These are phyloP conservation scores for Fusarium anguioides DNA, from an alignment of 2,329 filamentous ascomycete species.

Conservation along the genomic window DNA sequence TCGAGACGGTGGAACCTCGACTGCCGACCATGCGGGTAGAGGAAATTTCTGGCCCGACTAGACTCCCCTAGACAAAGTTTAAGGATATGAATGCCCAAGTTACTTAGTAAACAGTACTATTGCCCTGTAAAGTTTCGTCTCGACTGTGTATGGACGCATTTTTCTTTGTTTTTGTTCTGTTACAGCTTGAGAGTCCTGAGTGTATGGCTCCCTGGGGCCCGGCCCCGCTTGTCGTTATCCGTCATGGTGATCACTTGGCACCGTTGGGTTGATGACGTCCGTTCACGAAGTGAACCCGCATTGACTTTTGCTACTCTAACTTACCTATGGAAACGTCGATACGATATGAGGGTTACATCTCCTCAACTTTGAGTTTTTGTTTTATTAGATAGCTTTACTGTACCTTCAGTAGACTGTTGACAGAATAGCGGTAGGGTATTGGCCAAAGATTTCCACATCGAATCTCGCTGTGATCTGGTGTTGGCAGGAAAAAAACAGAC, in stretches of 20 bases:
- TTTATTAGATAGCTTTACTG: background rate
- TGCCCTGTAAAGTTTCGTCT: constrained; percentile 19
- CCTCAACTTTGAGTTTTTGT: constrained; percentile 6
- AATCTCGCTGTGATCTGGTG: constrained; percentile 43
- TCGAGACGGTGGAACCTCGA: constrained; percentile 12
- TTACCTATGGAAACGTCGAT: too few species aligned
- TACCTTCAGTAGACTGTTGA: background rate
- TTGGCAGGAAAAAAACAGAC: constrained; percentile 21
- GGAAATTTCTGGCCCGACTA: constrained; percentile 12
- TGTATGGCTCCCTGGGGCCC: background rate
- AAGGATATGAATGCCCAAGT: background rate
- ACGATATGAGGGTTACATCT: constrained; percentile 1
- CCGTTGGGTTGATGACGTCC: constrained; percentile 29
- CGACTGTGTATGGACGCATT: background rate
- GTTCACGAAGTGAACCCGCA: constrained; percentile 14
- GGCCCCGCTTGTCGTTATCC: constrained; percentile 28
- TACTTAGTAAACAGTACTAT: background rate
- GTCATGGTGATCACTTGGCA: constrained; percentile 22
- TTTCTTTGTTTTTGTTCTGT: background rate
- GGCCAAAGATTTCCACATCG: constrained; percentile 10
- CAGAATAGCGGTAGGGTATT: background rate
- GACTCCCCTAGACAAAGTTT: constrained; percentile 14
- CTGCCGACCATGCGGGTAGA: constrained; percentile 5
- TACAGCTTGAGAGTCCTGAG: constrained; percentile 5
- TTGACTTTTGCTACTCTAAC: constrained; percentile 15